Evolutionary conservation across 306 rosid genomes (phyloP).

Genomic region (Citrullus mucosospermus): DNA sequence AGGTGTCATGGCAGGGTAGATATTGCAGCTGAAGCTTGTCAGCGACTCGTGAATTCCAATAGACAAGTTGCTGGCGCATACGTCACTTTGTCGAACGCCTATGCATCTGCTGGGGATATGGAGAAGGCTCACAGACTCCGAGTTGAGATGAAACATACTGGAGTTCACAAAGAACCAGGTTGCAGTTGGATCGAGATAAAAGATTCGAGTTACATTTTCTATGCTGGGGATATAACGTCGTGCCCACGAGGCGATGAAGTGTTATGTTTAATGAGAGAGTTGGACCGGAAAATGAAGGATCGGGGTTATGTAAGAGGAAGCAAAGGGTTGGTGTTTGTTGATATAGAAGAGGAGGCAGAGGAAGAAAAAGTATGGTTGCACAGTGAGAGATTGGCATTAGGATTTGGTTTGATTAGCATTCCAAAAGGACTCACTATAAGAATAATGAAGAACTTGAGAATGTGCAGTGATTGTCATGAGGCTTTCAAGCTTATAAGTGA

Average conservation of each 20-base stretch:
- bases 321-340: constrained; percentile 55
- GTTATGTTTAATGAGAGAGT: constrained; percentile 30
- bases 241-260: constrained; percentile 32
- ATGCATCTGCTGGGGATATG: constrained; percentile 65
- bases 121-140: constrained; percentile 44
- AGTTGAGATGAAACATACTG: constrained; percentile 43
- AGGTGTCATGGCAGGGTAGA: constrained; percentile 80
- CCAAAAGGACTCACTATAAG: constrained; percentile 54
- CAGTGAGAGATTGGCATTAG: constrained; percentile 76
- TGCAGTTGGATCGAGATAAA: constrained; percentile 81
- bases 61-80: constrained; percentile 60
- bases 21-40: constrained; percentile 58
- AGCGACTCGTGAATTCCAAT: constrained; percentile 43
- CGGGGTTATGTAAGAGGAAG: constrained; percentile 59
- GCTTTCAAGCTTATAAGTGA: constrained; percentile 69
- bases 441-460: constrained; percentile 80
- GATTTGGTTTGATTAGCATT: constrained; percentile 54
- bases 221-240: constrained; percentile 46
- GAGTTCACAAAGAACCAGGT: constrained; percentile 65
- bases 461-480: constrained; percentile 69
- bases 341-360: constrained; percentile 65
- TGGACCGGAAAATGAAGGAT: constrained; percentile 56
- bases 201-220: constrained; percentile 46
- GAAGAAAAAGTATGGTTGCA: constrained; percentile 57
- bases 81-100: constrained; percentile 59